Evolutionary conservation across 371 early-diverging fungal genomes (phyloP), one percentile per base, ranked within the genome.

Genomic region (Parasitella parasitica): DNA sequence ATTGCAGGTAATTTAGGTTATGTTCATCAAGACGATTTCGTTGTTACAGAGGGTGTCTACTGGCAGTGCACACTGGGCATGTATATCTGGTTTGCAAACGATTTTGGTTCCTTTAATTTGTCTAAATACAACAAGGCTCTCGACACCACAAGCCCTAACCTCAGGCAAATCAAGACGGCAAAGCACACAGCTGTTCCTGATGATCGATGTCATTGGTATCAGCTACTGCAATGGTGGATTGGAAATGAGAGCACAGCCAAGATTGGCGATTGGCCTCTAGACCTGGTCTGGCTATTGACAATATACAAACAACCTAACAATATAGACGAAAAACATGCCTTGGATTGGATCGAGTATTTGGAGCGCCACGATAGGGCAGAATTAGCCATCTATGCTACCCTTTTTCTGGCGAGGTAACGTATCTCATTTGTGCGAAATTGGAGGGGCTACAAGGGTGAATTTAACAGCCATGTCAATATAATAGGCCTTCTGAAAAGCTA

Each of bases 21-120:
- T 35, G 18, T 41, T 5, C 7, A 16, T 7, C n/a, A 41, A n/a
- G 55, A 55, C 3, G 24, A 30, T 0, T 60, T 61, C 36, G 50
- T 26, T 0, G 61, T 61, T 3, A 61, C 56, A 15, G 61, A 64
- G 12, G 38, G 36, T 37, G 48, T 60, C 0, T 57, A 39, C 20
- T 69, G 69, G 69, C 64, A 69, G 20, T 64, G 60, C 8, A 20
- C 37, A 0, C 13, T 69, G 18, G 61, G 60, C 2, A 64, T 69
- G 69, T 64, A 64, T 20, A 8, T 69, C 8, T 64, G 57, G 64
- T 69, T 60, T 46, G 60, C 6, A 52, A 26, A 16, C 22, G 57
- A 28, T 16, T n/a, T 34, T 18, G 62, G 20, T 16, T 22, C n/a
- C 11, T 46, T 52, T 16, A 26, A 16, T n/a, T 36, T 38, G 35